Evolutionary conservation across 164 flowering plant species (phyloP).

Genomic region (Nymphaea colorata): DNA sequence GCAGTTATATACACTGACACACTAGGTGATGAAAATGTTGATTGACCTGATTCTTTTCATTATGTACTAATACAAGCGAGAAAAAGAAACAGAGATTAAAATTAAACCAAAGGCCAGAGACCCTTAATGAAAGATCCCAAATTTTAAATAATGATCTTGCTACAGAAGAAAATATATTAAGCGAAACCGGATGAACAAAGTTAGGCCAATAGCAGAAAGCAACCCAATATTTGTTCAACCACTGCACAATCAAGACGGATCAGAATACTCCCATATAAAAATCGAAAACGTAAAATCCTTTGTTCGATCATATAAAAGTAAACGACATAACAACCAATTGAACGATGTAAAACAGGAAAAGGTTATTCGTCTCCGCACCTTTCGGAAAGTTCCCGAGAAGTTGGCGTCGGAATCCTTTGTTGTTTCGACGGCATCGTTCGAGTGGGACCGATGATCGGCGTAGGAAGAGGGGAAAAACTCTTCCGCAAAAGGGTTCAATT

Average conservation of each 20-base stretch:
- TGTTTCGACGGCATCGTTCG: constrained; percentile 16
- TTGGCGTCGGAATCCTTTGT: constrained; percentile 20
- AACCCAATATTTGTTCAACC: background rate
- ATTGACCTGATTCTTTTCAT: no score
- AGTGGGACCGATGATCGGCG: constrained; percentile 9
- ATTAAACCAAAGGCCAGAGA: no score
- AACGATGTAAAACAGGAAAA: background rate
- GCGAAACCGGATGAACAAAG: no score
- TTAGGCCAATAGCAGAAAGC: no score
- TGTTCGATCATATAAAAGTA: background rate
- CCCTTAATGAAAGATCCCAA: background rate
- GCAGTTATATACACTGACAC: no score
- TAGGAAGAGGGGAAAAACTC: constrained; percentile 64
- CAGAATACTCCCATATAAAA: background rate
- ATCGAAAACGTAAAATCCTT: background rate
- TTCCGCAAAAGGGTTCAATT: constrained; percentile 65
- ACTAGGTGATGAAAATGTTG: no score
- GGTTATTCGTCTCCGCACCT: background rate
- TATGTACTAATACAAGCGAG: no score
- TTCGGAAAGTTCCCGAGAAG: constrained; percentile 20
- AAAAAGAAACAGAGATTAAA: no score
- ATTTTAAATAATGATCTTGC: background rate
- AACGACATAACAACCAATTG: background rate
- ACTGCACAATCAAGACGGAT: background rate
- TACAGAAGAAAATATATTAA: no score